These are phyloP conservation scores for Scheffersomyces ergatensis DNA, from an alignment of 805 yeast genomes.

Conservation along the genomic window DNA sequence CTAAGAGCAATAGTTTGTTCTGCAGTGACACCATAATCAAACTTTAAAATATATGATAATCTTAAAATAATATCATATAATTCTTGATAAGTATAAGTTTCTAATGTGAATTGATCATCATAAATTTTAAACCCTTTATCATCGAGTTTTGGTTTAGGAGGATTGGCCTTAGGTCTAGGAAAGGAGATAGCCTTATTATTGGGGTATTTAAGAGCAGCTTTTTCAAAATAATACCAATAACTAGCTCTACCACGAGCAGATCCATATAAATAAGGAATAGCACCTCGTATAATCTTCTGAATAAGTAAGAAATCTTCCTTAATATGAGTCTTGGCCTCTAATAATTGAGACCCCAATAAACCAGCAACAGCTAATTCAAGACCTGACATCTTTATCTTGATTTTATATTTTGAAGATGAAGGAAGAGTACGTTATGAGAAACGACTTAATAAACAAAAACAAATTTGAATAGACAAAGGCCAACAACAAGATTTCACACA, in stretches of 20 bases:
- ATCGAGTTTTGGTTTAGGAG: slow-evolving; percentile 22
- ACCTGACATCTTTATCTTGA: slow-evolving; percentile 23
- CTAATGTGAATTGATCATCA: slow-evolving; percentile 59
- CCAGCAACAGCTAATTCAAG: slow-evolving; percentile 42
- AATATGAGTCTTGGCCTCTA: slow-evolving; percentile 46
- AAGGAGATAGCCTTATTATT: slow-evolving; percentile 62
- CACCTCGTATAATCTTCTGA: slow-evolving; percentile 40
- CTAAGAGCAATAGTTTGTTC: slow-evolving; percentile 73
- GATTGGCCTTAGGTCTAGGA: slow-evolving; percentile 43
- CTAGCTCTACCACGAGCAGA: slow-evolving; percentile 45
- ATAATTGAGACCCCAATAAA: slow-evolving; percentile 41
- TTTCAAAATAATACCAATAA: slow-evolving; percentile 70
- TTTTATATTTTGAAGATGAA: neutral
- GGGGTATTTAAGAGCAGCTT: slow-evolving; percentile 47
- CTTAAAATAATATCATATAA: slow-evolving; percentile 63
- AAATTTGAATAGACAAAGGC: too few relatives aligned
- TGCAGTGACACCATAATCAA: slow-evolving; percentile 60
- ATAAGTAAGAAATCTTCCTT: slow-evolving; percentile 54
- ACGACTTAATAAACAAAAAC: too few relatives aligned
- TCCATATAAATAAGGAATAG: slow-evolving; percentile 39
- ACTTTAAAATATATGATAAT: slow-evolving; percentile 61
- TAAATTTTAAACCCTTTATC: slow-evolving; percentile 36
- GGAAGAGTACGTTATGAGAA: too few relatives aligned
- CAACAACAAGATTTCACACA: too few relatives aligned
- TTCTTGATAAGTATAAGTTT: slow-evolving; percentile 66